Evolutionary conservation across 208 protist genomes (phyloP).

Genomic region (Acanthamoeba healyi): DNA sequence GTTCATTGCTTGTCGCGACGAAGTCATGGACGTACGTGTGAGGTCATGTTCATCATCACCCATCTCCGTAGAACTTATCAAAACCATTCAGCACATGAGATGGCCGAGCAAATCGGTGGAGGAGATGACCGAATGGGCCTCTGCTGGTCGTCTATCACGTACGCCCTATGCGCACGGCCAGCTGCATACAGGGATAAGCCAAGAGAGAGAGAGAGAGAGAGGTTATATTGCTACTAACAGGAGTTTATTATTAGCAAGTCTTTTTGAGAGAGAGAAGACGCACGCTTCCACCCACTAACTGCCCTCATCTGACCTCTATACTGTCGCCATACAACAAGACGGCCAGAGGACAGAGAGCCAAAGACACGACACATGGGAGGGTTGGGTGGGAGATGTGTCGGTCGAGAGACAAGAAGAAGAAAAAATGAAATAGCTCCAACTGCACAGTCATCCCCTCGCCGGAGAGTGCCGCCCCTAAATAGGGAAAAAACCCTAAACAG

Average conservation of each 20-base stretch:
- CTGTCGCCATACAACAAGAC: too few relatives aligned
- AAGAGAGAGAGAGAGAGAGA: too few relatives aligned
- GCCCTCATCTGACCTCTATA: too few relatives aligned
- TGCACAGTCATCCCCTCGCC: too few relatives aligned
- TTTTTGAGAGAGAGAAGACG: too few relatives aligned
- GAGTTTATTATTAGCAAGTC: background rate
- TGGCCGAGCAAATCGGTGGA: constrained; percentile 15
- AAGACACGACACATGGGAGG: background rate
- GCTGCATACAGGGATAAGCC: background rate
- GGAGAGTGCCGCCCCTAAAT: too few relatives aligned
- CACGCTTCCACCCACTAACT: too few relatives aligned
- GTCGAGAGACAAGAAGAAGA: background rate
- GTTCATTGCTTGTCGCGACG: too few relatives aligned
- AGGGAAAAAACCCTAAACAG: background rate
- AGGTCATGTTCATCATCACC: background rate
- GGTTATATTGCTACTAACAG: too few relatives aligned
- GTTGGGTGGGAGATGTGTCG: background rate
- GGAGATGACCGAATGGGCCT: constrained; percentile 36
- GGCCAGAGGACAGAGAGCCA: background rate
- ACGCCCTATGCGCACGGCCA: background rate
- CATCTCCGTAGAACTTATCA: too few relatives aligned
- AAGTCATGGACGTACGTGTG: background rate
- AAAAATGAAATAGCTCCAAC: background rate
- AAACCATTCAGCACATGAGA: background rate
- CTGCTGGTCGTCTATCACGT: constrained; percentile 54